phyloP scores from a whole-genome alignment of 2,329 filamentous ascomycete genomes.

The Cercospora zeina region DNA sequence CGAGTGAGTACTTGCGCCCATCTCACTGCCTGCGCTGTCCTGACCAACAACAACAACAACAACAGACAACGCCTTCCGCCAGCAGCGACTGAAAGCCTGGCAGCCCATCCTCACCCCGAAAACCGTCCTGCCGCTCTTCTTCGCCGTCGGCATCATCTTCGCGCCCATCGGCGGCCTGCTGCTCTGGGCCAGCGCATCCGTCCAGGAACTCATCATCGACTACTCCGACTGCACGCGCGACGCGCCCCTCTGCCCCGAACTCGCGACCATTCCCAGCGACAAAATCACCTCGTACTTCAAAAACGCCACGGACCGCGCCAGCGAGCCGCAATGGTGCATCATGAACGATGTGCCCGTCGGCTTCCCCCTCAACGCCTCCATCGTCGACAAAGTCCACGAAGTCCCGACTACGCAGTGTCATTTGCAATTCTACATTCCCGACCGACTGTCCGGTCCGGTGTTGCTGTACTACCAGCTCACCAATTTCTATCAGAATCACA shows the following conservation, averaged over 20 bases:
- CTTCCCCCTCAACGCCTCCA: slow-evolving; percentile 24
- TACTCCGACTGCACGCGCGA: slow-evolving; percentile 73
- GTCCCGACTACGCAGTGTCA: slow-evolving; percentile 60
- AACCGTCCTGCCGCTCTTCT: slow-evolving; percentile 88
- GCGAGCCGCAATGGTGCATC: slow-evolving; percentile 37
- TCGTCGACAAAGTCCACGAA: slow-evolving; percentile 19
- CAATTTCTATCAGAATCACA: slow-evolving; percentile 99
- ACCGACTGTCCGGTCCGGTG: slow-evolving; percentile 76
- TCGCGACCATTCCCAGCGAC: slow-evolving; percentile 56
- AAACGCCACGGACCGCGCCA: slow-evolving; percentile 35
- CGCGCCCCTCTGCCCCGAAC: slow-evolving; percentile 51
- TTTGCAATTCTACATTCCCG: slow-evolving; percentile 75
- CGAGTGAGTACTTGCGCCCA: slow-evolving; percentile 61
- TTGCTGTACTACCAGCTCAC: slow-evolving; percentile 93
- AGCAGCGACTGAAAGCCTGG: slow-evolving; percentile 97
- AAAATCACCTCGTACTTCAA: slow-evolving; percentile 73
- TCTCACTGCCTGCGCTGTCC: not conserved
- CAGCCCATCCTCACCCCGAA: slow-evolving; percentile 96
- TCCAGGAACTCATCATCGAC: slow-evolving; percentile 86
- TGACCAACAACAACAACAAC: not conserved
- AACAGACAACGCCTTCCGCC: slow-evolving; percentile 90
- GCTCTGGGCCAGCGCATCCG: slow-evolving; percentile 79
- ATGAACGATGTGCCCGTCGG: slow-evolving; percentile 24
- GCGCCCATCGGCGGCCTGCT: slow-evolving; percentile 87
- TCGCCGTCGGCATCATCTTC: slow-evolving; percentile 85